Evolutionary conservation across 805 yeast species (phyloP).

Genomic region (Teunomyces cretensis): DNA sequence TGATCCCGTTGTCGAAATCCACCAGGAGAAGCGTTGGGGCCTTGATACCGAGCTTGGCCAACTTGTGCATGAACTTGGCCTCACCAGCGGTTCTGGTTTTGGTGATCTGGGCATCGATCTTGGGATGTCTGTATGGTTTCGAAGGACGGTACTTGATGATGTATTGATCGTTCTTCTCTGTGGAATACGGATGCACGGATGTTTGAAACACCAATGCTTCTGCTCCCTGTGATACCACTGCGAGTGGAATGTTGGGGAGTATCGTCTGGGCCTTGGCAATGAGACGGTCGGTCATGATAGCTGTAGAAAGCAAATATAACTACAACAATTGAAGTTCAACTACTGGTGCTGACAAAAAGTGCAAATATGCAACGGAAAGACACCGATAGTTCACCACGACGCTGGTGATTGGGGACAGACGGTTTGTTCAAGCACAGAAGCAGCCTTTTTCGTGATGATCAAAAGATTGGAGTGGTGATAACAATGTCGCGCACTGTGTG

Average conservation of each 20-base stretch:
- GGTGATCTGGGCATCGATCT: slow-evolving; percentile 72
- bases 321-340: too few relatives aligned
- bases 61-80: slow-evolving; percentile 68
- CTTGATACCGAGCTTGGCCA: slow-evolving; percentile 52
- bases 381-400: too few relatives aligned
- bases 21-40: slow-evolving; percentile 74
- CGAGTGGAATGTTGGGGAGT: slow-evolving; percentile 50
- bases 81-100: slow-evolving; percentile 83
- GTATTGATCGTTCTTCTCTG: slow-evolving; percentile 32
- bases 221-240: slow-evolving; percentile 80
- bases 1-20: slow-evolving; percentile 75
- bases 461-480: too few relatives aligned
- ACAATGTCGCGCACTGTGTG: neutral
- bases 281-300: slow-evolving; percentile 57
- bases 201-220: slow-evolving; percentile 79
- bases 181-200: slow-evolving; percentile 61
- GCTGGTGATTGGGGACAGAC: too few relatives aligned
- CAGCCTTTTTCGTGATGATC: too few relatives aligned
- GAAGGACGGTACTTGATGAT: slow-evolving; percentile 85
- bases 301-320: too few relatives aligned
- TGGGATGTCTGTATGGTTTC: slow-evolving; percentile 87
- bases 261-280: slow-evolving; percentile 42
- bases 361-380: too few relatives aligned
- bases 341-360: too few relatives aligned
- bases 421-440: too few relatives aligned